phyloP scores from a whole-genome alignment of 106 monocot genomes.

The Dioscorea zingiberensis region DNA sequence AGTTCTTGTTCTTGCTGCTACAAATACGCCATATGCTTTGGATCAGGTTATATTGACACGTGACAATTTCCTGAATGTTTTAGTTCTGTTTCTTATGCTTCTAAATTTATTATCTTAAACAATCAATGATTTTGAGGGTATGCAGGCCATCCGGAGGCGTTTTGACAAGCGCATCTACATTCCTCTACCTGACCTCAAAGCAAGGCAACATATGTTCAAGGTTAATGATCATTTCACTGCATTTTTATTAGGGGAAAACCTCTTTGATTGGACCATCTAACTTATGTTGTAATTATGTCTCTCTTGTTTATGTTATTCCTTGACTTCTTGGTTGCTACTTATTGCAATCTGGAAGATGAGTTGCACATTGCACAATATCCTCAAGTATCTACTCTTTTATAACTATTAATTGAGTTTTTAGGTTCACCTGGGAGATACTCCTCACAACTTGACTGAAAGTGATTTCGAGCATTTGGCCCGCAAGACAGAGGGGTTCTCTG shows the following conservation, averaged over 20 bases:
- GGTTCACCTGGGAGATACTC: conserved; percentile 84
- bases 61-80: neutral
- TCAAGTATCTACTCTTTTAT: no score
- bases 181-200: conserved; percentile 79
- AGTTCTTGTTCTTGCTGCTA: conserved; percentile 83
- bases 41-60: conserved; percentile 51
- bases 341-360: no score
- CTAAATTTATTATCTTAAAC: neutral
- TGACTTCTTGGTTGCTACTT: no score
- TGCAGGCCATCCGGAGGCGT: conserved; percentile 67
- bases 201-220: conserved; percentile 91
- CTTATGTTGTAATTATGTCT: no score
- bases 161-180: conserved; percentile 88
- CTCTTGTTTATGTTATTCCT: no score
- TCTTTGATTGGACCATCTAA: no score
- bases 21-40: conserved; percentile 81
- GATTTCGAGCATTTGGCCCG: conserved; percentile 69
- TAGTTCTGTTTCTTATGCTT: neutral
- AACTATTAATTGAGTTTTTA: no score
- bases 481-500: conserved; percentile 71
- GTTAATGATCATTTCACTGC: conserved; percentile 12
- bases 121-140: neutral
- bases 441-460: conserved; percentile 62
- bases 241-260: no score
- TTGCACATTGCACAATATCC: no score